Evolutionary conservation across 2,329 filamentous ascomycete genomes (phyloP), one percentile per base, ranked within the genome.

Genomic region (Penicillium sp.): DNA sequence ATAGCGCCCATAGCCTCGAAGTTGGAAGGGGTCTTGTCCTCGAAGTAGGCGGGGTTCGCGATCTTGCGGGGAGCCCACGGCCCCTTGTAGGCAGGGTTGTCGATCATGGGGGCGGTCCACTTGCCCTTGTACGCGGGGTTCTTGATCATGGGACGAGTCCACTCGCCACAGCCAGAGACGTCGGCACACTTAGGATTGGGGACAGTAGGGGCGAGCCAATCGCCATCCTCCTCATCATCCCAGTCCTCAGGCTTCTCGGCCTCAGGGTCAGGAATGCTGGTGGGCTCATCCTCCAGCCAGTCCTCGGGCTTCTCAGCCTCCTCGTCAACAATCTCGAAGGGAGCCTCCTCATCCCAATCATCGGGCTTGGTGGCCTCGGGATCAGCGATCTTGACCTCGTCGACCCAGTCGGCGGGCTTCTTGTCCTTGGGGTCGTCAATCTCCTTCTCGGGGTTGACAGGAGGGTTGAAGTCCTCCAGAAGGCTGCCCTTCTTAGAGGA

Each of bases 101-200:
- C 93, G 67, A 99, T 90, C 74, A 86, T 84, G 57, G 91, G 90
- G 43, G 94, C 89, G 63, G 84, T 85, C 94, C 94, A 99, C 83
- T 95, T 95, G 86, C 94, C 94, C 89, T 97, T 97, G 86, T 95
- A 97, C 60, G 82, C 88, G 60, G 90, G 90, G 85, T 97, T 97
- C 81, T 88, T 89, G 80, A 86, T 96, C 85, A 89, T 85, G 63
- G 94, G 94, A 79, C 89, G 85, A 66, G 86, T 82, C 94, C 94
- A 99, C 68, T 88, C 85, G 68, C 94, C 94, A 75, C 94, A 97
- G 70, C 94, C 94, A 79, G 93, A 92, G 62, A 81, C 89, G 53
- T 97, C 93, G 61, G 86, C 85, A 72, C 94, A 97, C 85, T 96
- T 96, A 76, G 93, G 89, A 85, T 99, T 97, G 73, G 90, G 84